Conservation (phyloP, 306 rosid species). For the Potentilla sterilis region DNA sequence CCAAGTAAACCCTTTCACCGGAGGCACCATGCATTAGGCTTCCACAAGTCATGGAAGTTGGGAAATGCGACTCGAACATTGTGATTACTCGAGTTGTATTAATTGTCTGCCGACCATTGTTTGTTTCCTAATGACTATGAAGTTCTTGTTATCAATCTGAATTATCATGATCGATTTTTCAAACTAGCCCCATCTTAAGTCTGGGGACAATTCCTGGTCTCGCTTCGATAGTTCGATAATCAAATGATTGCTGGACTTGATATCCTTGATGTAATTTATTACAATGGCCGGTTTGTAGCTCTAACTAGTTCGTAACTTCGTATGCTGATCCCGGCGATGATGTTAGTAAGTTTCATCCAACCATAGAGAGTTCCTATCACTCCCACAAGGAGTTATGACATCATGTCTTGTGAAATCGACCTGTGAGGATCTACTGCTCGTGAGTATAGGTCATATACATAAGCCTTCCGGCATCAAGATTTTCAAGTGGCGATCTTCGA, state of each 20-base stretch:
- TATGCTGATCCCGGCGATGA: background rate
- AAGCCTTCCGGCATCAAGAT: background rate
- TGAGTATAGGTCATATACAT: background rate
- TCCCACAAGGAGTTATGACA: background rate
- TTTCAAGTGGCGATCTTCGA: background rate
- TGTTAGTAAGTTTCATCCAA: background rate
- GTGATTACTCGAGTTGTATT: background rate
- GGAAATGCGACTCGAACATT: background rate
- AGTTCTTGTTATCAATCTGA: background rate
- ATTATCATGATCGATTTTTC: background rate
- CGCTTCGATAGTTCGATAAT: background rate
- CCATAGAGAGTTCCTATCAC: background rate
- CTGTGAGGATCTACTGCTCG: background rate
- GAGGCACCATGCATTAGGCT: conserved; percentile 5
- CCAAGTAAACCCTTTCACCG: conserved; percentile 10
- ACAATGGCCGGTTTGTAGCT: background rate
- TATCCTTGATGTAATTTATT: background rate
- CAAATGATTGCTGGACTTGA: background rate
- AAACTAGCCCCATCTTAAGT: background rate
- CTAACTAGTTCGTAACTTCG: background rate
- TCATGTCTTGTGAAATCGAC: background rate
- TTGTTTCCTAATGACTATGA: background rate
- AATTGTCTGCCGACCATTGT: background rate
- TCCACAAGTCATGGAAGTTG: background rate
- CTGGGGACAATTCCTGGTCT: background rate